phyloP scores from a whole-genome alignment of 495 filamentous ascomycete genomes.

The Neurospora sp. region DNA sequence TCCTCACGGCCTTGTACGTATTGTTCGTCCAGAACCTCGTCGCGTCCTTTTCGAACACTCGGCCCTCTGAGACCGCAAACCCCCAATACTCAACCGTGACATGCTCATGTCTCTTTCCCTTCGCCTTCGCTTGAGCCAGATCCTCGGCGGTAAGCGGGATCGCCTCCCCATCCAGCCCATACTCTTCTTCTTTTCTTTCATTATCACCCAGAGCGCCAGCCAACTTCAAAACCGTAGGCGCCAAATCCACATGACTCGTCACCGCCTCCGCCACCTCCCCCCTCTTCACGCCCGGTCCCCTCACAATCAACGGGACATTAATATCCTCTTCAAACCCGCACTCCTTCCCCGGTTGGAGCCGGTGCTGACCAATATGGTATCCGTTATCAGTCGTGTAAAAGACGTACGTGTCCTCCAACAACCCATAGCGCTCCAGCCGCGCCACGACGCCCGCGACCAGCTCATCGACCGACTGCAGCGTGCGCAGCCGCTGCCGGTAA shows the following conservation, averaged over 20 bases:
- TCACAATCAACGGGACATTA: constrained; percentile 55
- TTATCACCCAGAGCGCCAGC: constrained; percentile 30
- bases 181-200: background rate
- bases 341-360: constrained; percentile 60
- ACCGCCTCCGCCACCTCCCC: constrained; percentile 41
- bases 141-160: constrained; percentile 36
- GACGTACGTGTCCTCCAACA: constrained; percentile 60
- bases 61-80: constrained; percentile 39
- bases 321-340: constrained; percentile 68
- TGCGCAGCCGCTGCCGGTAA: constrained; percentile 52
- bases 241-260: constrained; percentile 60
- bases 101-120: constrained; percentile 44
- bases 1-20: constrained; percentile 54
- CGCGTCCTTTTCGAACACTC: constrained; percentile 15
- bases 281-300: constrained; percentile 46
- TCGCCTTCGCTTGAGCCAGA: constrained; percentile 18
- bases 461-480: constrained; percentile 62
- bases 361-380: constrained; percentile 66
- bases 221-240: constrained; percentile 52
- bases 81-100: constrained; percentile 62
- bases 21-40: constrained; percentile 34
- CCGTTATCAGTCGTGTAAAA: constrained; percentile 69
- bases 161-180: constrained; percentile 45
- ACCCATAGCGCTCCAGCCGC: constrained; percentile 38
- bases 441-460: constrained; percentile 49